A percentile compares a stretch with the other conserved stretches of the same genome.
Evolutionary conservation across 148 eudicot species (phyloP).

Genomic region (Dianthus caryophyllus): DNA sequence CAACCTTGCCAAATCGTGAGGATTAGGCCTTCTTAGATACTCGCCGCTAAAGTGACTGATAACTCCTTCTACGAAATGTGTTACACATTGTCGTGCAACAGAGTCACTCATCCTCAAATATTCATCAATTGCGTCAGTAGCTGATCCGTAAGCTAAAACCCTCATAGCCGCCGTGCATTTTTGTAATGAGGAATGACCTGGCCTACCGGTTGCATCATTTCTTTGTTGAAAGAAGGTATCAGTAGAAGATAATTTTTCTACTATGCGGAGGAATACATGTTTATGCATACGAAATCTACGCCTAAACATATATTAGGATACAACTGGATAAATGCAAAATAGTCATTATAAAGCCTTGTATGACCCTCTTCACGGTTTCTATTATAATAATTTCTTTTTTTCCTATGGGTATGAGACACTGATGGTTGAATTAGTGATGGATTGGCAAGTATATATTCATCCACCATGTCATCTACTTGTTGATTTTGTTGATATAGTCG

Average conservation of each 20-base stretch:
- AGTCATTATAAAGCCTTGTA: neutral
- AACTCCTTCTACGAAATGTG: neutral
- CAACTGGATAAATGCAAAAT: no score
- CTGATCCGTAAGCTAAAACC: neutral
- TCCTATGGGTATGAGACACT: neutral
- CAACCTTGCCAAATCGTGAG: neutral
- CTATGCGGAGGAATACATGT: no score
- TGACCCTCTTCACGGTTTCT: neutral
- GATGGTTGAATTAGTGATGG: neutral
- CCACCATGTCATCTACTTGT: no score
- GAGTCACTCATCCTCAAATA: neutral
- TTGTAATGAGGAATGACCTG: neutral
- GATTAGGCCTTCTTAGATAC: slow-evolving; percentile 9
- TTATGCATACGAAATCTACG: no score
- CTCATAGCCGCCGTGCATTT: neutral
- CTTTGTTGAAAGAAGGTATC: neutral
- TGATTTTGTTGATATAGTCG: no score
- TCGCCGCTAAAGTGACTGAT: slow-evolving; percentile 5
- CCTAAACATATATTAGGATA: no score
- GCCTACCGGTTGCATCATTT: neutral
- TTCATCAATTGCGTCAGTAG: neutral
- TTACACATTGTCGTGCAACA: neutral
- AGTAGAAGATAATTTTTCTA: neutral
- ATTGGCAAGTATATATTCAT: no score
- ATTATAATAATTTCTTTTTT: neutral